phyloP scores from a whole-genome alignment of 805 yeast genomes.

The Saturnispora ahearnii region DNA sequence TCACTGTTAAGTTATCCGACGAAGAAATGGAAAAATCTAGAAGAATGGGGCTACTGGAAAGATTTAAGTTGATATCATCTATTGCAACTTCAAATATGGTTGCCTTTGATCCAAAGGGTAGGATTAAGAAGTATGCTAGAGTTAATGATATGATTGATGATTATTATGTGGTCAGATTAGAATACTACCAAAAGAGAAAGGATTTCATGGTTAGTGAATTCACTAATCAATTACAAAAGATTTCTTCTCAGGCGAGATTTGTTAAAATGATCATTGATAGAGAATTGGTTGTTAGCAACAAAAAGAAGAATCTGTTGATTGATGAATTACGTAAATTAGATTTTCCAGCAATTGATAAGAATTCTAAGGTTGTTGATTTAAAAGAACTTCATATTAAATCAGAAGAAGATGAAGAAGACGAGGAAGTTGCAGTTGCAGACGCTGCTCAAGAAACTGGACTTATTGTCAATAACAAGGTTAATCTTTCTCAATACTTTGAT shows the following conservation, averaged over 20 bases:
- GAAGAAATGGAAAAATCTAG: slow-evolving; percentile 80
- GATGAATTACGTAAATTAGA: slow-evolving; percentile 51
- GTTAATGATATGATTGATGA: slow-evolving; percentile 75
- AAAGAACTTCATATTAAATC: slow-evolving; percentile 28
- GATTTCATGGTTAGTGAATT: slow-evolving; percentile 63
- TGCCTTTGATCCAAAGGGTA: slow-evolving; percentile 84
- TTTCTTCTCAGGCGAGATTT: slow-evolving; percentile 81
- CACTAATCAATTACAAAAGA: slow-evolving; percentile 64
- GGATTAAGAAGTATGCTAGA: slow-evolving; percentile 71
- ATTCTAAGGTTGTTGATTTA: slow-evolving; percentile 53
- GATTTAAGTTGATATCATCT: slow-evolving; percentile 67
- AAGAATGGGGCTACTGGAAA: slow-evolving; percentile 68
- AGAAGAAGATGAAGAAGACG: slow-evolving; percentile 24
- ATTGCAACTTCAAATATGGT: slow-evolving; percentile 83
- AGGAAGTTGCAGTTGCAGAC: slow-evolving; percentile 27
- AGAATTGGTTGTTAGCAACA: slow-evolving; percentile 62
- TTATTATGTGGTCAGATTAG: slow-evolving; percentile 78
- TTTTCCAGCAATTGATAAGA: slow-evolving; percentile 70
- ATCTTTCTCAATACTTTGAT: slow-evolving; percentile 61
- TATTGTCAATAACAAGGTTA: slow-evolving; percentile 35
- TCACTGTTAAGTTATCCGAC: slow-evolving; percentile 61
- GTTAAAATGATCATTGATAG: slow-evolving; percentile 82
- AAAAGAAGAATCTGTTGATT: slow-evolving; percentile 56
- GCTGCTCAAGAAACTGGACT: slow-evolving; percentile 18
- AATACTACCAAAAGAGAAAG: slow-evolving; percentile 84